A percentile compares a stretch with the other conserved stretches of the same genome.
phyloP scores from a whole-genome alignment of 768 basidiomycete genomes.

The Boletales sp. region DNA sequence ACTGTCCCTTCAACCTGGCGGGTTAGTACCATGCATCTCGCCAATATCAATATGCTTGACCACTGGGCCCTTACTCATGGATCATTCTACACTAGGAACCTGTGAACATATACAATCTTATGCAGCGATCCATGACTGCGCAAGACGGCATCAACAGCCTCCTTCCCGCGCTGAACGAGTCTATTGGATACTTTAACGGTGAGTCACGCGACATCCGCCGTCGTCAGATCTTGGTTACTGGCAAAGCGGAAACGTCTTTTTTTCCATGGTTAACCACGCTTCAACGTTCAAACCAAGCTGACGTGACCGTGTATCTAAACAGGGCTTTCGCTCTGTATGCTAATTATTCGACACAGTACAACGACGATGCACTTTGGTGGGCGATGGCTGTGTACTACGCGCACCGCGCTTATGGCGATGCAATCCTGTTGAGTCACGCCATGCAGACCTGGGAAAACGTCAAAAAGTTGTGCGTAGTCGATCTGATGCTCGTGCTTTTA shows the following conservation, averaged over 20 bases:
- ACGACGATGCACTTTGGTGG: conserved; percentile 43
- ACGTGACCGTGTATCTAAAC: conserved; percentile 7
- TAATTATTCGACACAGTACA: conserved; percentile 7
- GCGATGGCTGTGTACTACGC: conserved; percentile 49
- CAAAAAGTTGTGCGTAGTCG: conserved; percentile 38
- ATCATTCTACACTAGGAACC: conserved; percentile 33
- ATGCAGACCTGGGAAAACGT: conserved; percentile 48
- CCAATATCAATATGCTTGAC: no score
- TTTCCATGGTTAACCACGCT: conserved; percentile 41
- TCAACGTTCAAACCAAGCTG: background rate
- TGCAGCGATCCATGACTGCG: conserved; percentile 40
- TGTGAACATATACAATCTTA: conserved; percentile 34
- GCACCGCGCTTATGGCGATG: conserved; percentile 45
- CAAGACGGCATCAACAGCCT: conserved; percentile 42
- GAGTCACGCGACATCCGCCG: background rate
- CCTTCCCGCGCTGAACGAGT: conserved; percentile 33
- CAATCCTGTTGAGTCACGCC: conserved; percentile 40
- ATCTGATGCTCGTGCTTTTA: no score
- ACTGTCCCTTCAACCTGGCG: conserved; percentile 42
- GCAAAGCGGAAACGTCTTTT: conserved; percentile 51
- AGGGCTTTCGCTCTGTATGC: conserved; percentile 4
- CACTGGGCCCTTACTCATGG: no score
- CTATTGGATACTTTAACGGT: conserved; percentile 44
- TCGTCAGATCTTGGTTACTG: conserved; percentile 46
- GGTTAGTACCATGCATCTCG: conserved; percentile 25